phyloP scores from a whole-genome alignment of 768 basidiomycete genomes.

The Trametes gibbosa region DNA sequence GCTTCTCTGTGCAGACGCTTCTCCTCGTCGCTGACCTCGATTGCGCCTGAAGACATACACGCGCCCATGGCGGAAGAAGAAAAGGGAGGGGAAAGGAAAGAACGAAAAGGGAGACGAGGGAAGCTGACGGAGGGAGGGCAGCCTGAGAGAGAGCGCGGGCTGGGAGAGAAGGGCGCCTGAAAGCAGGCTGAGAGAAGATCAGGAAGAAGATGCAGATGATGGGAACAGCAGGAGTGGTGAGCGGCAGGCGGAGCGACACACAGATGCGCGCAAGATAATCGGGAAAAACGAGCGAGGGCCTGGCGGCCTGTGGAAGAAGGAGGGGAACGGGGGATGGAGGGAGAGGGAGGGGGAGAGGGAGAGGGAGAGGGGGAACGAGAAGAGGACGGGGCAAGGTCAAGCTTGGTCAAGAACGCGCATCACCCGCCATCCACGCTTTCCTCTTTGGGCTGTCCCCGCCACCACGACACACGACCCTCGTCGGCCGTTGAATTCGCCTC shows the following conservation, averaged over 20 bases:
- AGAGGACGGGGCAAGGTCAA: not conserved
- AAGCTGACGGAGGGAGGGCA: not conserved
- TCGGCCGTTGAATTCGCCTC: too few species aligned
- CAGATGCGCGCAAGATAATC: not conserved
- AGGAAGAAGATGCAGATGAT: slow-evolving; percentile 8
- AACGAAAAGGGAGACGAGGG: slow-evolving; percentile 9
- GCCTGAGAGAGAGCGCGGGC: not conserved
- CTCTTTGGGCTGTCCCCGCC: not conserved
- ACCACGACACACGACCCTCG: not conserved
- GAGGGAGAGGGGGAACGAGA: not conserved
- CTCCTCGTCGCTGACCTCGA: slow-evolving; percentile 69
- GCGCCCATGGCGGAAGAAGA: slow-evolving; percentile 53
- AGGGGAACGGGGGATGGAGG: not conserved
- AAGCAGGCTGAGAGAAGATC: slow-evolving; percentile 12
- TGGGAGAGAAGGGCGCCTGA: slow-evolving; percentile 9
- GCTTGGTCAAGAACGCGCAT: not conserved
- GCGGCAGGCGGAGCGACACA: not conserved
- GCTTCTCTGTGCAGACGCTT: slow-evolving; percentile 62
- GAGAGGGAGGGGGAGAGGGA: not conserved
- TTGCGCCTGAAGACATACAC: slow-evolving; percentile 65
- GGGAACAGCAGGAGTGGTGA: slow-evolving; percentile 5
- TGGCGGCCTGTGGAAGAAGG: slow-evolving; percentile 11
- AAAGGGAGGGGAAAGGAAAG: slow-evolving; percentile 6
- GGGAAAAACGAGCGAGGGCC: slow-evolving; percentile 10
- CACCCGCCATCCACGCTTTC: not conserved